Evolutionary conservation across 2,329 filamentous ascomycete species (phyloP), one percentile per base, ranked within the genome.

Genomic region (Dothidotthia symphoricarpi): DNA sequence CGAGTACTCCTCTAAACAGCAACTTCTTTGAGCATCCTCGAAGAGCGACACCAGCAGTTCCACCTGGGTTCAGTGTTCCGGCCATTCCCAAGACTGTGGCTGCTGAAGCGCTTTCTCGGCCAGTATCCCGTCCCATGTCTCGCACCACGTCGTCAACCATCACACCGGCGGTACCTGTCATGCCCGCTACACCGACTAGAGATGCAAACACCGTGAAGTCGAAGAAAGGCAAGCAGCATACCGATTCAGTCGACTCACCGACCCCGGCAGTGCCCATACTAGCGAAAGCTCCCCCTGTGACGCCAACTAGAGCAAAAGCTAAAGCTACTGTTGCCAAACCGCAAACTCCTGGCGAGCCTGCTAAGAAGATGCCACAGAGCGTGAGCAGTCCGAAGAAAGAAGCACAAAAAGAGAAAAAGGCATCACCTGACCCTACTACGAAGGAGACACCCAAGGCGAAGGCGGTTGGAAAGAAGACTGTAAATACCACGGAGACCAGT

Each of bases 11-110:
- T 8, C 28, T 62, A 25, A 35, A 38, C 14, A 42, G 41, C 31
- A 61, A 59, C 7, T 49, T 59, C 14, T 47, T 66, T 24, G 56
- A 64, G 27, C 64, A 66, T 38, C 64, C 64, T 33, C 64, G 69
- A 24, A 64, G 68, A 16, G 58, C 69, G 11, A 74, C 71, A 8
- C 71, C 71, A 1, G 66, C 68, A 1, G 63, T 74, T 17, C 72
- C 72, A 10, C 72, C 72, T 13, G 71, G 71, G 4, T 67, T 75
- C 30, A 57, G 63, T 8, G 55, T 51, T 16, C 59, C 67, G 12
- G 59, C 46, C 10, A 39, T 59, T 12, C 51, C 61, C 4, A 54
- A 49, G 28, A 24, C 43, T 15, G 31, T 57, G 4, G 36, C 41
- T 24, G 61, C 60, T 24, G 61, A 66, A 9, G 39, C 41, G 6